Evolutionary conservation across 2,329 filamentous ascomycete species (phyloP).

Genomic region (Xylaria sp.): DNA sequence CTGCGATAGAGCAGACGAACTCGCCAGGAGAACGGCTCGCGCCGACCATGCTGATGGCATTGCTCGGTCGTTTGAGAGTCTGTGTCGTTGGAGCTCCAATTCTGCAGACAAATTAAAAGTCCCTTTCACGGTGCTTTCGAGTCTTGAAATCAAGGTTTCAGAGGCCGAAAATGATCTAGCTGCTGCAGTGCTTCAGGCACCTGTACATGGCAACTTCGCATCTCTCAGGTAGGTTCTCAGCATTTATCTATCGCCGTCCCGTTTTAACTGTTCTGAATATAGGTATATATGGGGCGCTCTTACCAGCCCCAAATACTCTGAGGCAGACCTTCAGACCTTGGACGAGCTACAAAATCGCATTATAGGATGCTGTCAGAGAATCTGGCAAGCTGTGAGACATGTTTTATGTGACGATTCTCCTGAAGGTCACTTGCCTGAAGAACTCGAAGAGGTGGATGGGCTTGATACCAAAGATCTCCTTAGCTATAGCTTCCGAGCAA

Average conservation of each 20-base stretch:
- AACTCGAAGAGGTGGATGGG: slow-evolving; percentile 70
- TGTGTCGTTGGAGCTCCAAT: slow-evolving; percentile 60
- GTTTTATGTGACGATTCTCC: slow-evolving; percentile 93
- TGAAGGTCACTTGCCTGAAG: slow-evolving; percentile 81
- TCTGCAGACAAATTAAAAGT: slow-evolving; percentile 51
- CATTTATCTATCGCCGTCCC: background rate
- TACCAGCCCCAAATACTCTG: slow-evolving; percentile 44
- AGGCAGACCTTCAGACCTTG: slow-evolving; percentile 41
- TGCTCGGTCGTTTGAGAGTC: slow-evolving; percentile 72
- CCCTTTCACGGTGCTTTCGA: slow-evolving; percentile 59
- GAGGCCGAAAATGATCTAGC: slow-evolving; percentile 68
- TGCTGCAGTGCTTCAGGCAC: slow-evolving; percentile 65
- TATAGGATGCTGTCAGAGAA: slow-evolving; percentile 61
- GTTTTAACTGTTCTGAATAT: slow-evolving; percentile 13
- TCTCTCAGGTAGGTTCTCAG: slow-evolving; percentile 57
- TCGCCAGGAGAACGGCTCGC: slow-evolving; percentile 72
- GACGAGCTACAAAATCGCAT: slow-evolving; percentile 56
- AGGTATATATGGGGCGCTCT: slow-evolving; percentile 59
- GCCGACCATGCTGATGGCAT: slow-evolving; percentile 93
- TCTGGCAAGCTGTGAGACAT: slow-evolving; percentile 76
- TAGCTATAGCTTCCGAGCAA: slow-evolving; percentile 91
- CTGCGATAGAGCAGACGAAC: slow-evolving; percentile 54
- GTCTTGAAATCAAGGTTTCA: slow-evolving; percentile 66
- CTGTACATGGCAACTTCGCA: slow-evolving; percentile 72
- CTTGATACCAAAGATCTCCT: slow-evolving; percentile 85